Base-by-base conservation (phyloP, 2,329 filamentous ascomycete genomes). In the Mollisiaceae sp. region DNA sequence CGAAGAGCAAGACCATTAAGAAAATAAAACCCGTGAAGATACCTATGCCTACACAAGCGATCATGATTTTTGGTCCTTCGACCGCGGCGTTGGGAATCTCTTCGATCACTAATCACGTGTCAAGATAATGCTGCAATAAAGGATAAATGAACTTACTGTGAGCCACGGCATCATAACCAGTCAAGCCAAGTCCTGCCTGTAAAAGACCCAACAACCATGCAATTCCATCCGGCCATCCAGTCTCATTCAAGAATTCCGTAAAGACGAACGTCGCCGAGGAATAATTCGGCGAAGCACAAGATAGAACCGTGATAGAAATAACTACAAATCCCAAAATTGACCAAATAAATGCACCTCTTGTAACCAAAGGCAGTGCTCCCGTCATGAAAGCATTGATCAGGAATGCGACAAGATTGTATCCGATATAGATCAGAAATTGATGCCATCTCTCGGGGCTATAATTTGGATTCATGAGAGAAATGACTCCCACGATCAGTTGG, bases 391-490 rank as follows among this genome's bases (percentile, higher is more conserved):
- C 78, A 70, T 86, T 87, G 56, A 83, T 76, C 0, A 72, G 67
- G 3, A 82, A 77, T 1, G 81, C 80, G 2, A 83, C 62, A 15
- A 81, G 64, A 2, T 81, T 81, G 43, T 86, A 79, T 4, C 80
- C 77, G 65, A 85, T 86, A 4, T 84, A 79, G 0, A 86, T 77
- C 1, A 86, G 76, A 1, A 85, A 83, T 0, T 82, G 82, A 65
- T 86, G 84, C 83, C 83, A 86, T 22, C 84, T 77, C 66, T 85
- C 76, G 59, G 86, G 83, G 1, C 73, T 78, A 66, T 82, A 86
- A 11, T 74, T 74, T 0, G 80, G 79, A 63, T 83, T 79, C 65
- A 81, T 80, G 8, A 86, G 77, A 27, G 85, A 83, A 18, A 83
- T 83, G 65, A 82, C 79, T 5, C 84, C 85, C 0, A 86, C 78